A percentile compares a stretch with the other conserved stretches of the same genome.
phyloP scores from a whole-genome alignment of 176 grass and related monocot genomes.

The Cenchrus americanus region DNA sequence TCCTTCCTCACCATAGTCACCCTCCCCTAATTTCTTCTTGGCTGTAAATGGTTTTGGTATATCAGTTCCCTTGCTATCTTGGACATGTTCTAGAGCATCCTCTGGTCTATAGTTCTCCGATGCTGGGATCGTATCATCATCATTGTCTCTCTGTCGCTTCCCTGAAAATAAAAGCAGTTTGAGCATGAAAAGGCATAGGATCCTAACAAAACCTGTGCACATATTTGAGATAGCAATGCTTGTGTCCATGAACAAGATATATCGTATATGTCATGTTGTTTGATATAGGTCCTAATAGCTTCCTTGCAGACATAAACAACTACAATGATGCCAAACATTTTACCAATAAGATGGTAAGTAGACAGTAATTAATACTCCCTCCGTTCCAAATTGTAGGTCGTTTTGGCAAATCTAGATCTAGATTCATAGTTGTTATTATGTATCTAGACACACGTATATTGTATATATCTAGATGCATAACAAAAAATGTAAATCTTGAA shows the following conservation, averaged over 20 bases:
- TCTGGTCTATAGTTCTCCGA: constrained; percentile 51
- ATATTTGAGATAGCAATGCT: constrained; percentile 7
- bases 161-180: constrained; percentile 39
- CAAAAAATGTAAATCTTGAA: no score
- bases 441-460: no score
- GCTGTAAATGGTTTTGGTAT: constrained; percentile 35
- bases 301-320: background rate
- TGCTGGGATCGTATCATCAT: constrained; percentile 39
- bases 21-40: constrained; percentile 51
- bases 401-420: no score
- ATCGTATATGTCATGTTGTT: background rate
- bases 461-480: no score
- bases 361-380: background rate
- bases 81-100: constrained; percentile 45
- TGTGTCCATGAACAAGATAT: background rate
- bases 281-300: background rate
- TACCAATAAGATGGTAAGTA: background rate
- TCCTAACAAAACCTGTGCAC: constrained; percentile 16
- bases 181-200: background rate
- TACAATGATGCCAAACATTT: background rate
- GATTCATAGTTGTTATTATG: no score
- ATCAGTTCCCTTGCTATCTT: constrained; percentile 49
- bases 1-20: constrained; percentile 42
- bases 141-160: constrained; percentile 53
- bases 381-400: no score